Base-by-base conservation (phyloP, 768 basidiomycete genomes). In the Postia placenta region DNA sequence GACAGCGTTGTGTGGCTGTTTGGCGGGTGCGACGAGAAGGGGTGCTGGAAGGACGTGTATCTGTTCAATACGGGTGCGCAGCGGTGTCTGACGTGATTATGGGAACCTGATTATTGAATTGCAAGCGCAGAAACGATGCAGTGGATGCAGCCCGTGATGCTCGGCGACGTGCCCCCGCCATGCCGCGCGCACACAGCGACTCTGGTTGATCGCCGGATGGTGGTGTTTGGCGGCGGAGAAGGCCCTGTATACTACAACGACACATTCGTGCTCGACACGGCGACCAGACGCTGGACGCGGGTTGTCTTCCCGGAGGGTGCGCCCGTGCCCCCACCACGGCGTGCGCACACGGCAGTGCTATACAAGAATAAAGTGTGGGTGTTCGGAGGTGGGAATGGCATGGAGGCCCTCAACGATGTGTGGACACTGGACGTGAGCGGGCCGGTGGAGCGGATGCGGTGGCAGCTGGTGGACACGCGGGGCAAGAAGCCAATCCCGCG, bases 321-420 rank as follows among this genome's bases (percentile, higher is more conserved):
- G 5, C 47, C 51, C 5, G 17, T 60, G 2, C 66, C 66, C 4
- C 63, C 67, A 7, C 81, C 85, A 2, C 81, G 94, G 7, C 81
- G 94, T 23, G 92, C 94, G 1, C 94, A 97, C 64, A 89, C 91
- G 0, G 80, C 90, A 0, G 86, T 93, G 12, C 67, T 81, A 19
- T 83, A 91, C 59, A 69, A 71, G 24, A 74, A 75, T 50, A 84
- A 79, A 60, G 75, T 97, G 0, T 90, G 87, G 72, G 67, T 96
- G 3, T 96, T 95, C 58, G 94, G 92, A 6, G 92, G 94, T n/a
- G 93, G 94, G 2, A 94, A 92, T 50, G 94, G 94, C 0, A 72
- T 85, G 69, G 79, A 78, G n/a, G 92, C 94, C 0, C 72, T 96
- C 48, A 89, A 90, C 56, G 93, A 96, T 64, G 69, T 94, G 17